A percentile compares a stretch with the other conserved stretches of the same genome.
These are phyloP conservation scores for Uronychia setigera DNA, from an alignment of 73 alveolate species.

Conservation along the genomic window DNA sequence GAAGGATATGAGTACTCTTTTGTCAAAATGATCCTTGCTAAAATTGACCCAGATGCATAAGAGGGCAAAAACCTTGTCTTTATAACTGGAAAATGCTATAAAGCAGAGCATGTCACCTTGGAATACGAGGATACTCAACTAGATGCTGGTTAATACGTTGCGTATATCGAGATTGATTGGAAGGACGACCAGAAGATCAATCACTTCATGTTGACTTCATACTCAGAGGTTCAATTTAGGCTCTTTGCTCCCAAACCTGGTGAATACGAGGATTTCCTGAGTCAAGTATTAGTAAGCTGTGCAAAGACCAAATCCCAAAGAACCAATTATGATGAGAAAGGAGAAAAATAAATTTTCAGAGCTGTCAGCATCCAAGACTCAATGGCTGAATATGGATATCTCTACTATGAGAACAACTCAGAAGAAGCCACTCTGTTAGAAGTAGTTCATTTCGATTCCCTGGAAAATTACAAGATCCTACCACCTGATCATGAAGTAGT, in stretches of 20 bases:
- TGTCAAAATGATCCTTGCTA: conserved; percentile 14
- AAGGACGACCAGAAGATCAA: conserved; percentile 5
- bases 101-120: conserved; percentile 28
- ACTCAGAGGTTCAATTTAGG: conserved; percentile 12
- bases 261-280: conserved; percentile 19
- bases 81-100: conserved; percentile 35
- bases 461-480: conserved; percentile 37
- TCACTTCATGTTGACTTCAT: conserved; percentile 32
- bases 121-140: conserved; percentile 28
- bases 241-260: neutral
- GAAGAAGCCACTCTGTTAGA: conserved; percentile 34
- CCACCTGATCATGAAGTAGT: conserved; percentile 34
- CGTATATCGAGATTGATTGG: conserved; percentile 44
- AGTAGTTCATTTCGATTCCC: conserved; percentile 12
- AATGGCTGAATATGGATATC: conserved; percentile 51
- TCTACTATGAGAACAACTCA: conserved; percentile 60
- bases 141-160: conserved; percentile 42
- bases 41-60: neutral
- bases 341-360: conserved; percentile 40
- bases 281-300: conserved; percentile 38
- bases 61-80: neutral
- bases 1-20: neutral
- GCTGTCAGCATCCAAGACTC: conserved; percentile 34
- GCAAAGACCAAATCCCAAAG: conserved; percentile 38
- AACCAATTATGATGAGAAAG: conserved; percentile 46